Conservation (phyloP, 2,329 filamentous ascomycete genomes). For the Xylaria sp. region DNA sequence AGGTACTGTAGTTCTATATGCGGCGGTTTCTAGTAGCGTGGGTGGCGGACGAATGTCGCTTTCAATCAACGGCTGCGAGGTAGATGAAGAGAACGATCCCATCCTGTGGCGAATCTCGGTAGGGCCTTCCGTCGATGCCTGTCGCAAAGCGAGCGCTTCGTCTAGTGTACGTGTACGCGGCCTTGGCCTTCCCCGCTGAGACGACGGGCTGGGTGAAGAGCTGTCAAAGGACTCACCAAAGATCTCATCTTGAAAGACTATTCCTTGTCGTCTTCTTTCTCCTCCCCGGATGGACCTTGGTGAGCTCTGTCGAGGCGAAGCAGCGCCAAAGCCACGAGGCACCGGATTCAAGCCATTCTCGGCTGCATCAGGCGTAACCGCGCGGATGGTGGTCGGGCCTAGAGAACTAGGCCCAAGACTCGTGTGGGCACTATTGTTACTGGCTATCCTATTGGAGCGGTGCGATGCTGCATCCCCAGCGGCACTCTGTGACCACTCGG, state of each 20-base stretch:
- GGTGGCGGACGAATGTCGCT: constrained; percentile 48
- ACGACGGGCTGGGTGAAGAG: constrained; percentile 49
- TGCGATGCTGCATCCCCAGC: constrained; percentile 37
- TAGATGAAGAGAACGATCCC: constrained; percentile 68
- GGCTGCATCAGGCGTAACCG: constrained; percentile 68
- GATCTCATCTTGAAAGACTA: constrained; percentile 66
- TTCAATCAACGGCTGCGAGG: constrained; percentile 59
- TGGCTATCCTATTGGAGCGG: constrained; percentile 30
- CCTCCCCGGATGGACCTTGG: constrained; percentile 54
- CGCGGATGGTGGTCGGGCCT: constrained; percentile 58
- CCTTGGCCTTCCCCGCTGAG: constrained; percentile 47
- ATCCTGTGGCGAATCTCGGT: constrained; percentile 66
- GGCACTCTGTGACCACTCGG: constrained; percentile 42
- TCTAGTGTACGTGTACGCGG: constrained; percentile 66
- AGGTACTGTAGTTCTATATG: constrained; percentile 48
- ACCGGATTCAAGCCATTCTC: constrained; percentile 43
- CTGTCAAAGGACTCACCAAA: constrained; percentile 58
- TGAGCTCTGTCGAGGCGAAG: constrained; percentile 51
- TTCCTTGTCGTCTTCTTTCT: constrained; percentile 59
- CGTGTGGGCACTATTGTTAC: constrained; percentile 32
- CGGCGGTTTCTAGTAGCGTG: constrained; percentile 50
- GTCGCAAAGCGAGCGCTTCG: constrained; percentile 53
- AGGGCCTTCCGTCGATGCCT: constrained; percentile 43
- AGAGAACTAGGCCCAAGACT: constrained; percentile 39
- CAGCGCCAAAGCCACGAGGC: constrained; percentile 43